These are phyloP conservation scores for Fusarium circinatum DNA, from an alignment of 2,329 filamentous ascomycete genomes.

Conservation along the genomic window DNA sequence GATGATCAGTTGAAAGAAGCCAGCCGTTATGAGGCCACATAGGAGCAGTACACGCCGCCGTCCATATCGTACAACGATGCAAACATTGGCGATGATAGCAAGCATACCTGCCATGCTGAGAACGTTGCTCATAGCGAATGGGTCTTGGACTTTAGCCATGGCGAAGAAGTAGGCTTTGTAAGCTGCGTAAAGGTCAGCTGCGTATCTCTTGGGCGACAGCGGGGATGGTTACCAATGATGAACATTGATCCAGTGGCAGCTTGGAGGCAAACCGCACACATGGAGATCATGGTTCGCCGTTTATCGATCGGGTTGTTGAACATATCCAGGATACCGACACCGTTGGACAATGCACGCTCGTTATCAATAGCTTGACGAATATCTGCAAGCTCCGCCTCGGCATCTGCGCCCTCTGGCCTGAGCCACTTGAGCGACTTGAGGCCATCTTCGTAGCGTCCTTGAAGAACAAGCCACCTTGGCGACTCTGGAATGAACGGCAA, in stretches of 20 bases:
- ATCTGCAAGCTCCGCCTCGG: slow-evolving; percentile 24
- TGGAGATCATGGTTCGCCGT: slow-evolving; percentile 29
- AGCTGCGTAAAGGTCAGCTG: not conserved
- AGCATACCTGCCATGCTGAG: slow-evolving; percentile 37
- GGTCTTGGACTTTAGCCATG: slow-evolving; percentile 36
- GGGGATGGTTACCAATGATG: slow-evolving; percentile 28
- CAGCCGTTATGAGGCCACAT: slow-evolving; percentile 22
- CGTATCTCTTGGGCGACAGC: rapidly evolving
- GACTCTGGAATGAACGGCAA: slow-evolving; percentile 39
- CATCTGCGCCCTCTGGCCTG: slow-evolving; percentile 12
- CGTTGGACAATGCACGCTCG: slow-evolving; percentile 13
- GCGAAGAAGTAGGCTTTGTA: slow-evolving; percentile 42
- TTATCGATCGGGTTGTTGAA: slow-evolving; percentile 33
- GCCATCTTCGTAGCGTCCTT: slow-evolving; percentile 33
- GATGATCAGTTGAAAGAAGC: slow-evolving; percentile 36
- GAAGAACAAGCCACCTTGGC: slow-evolving; percentile 35
- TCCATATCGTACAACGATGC: slow-evolving; percentile 36
- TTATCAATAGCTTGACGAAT: slow-evolving; percentile 30
- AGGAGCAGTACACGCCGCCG: slow-evolving; percentile 23
- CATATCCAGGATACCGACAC: slow-evolving; percentile 33
- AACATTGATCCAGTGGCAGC: slow-evolving; percentile 39
- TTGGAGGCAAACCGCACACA: slow-evolving; percentile 30
- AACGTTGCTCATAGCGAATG: slow-evolving; percentile 40
- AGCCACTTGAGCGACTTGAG: slow-evolving; percentile 30
- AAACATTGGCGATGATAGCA: slow-evolving; percentile 34